Evolutionary conservation across 1,284 basidiomycete species (phyloP).

Genomic region (Phlebopus sp.): DNA sequence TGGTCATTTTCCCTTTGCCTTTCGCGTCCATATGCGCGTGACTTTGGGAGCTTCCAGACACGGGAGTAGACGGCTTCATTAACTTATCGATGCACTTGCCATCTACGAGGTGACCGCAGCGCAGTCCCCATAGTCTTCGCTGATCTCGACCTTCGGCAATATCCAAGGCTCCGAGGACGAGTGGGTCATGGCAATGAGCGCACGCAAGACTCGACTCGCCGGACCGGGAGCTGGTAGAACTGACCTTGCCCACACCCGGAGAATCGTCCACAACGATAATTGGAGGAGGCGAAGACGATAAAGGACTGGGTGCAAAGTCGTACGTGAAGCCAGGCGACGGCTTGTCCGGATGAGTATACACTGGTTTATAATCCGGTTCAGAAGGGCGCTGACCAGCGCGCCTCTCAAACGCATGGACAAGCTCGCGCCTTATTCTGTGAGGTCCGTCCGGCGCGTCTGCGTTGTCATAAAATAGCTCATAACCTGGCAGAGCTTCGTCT

Average conservation of each 20-base stretch:
- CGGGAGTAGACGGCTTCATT: constrained; percentile 40
- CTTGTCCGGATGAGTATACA: constrained; percentile 60
- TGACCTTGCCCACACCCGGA: constrained; percentile 15
- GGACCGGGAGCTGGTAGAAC: constrained; percentile 18
- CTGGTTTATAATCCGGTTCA: constrained; percentile 49
- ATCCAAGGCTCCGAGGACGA: constrained; percentile 41
- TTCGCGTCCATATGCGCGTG: constrained; percentile 24
- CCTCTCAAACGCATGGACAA: constrained; percentile 23
- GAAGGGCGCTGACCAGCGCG: constrained; percentile 5
- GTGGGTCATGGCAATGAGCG: constrained; percentile 56
- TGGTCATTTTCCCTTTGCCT: constrained; percentile 32
- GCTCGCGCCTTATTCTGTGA: constrained; percentile 15
- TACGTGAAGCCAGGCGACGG: constrained; percentile 59
- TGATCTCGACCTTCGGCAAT: constrained; percentile 35
- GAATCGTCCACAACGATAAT: constrained; percentile 27
- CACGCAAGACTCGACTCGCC: constrained; percentile 51
- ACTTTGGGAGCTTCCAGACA: constrained; percentile 15
- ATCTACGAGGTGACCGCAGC: constrained; percentile 75
- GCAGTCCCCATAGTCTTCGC: constrained; percentile 60
- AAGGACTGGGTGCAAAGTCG: constrained; percentile 48
- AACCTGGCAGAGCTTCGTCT: constrained; percentile 11
- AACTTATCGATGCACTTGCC: constrained; percentile 65
- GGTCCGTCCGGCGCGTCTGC: constrained; percentile 8
- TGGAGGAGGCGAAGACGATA: constrained; percentile 16
- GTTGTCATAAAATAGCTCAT: constrained; percentile 18